Base-by-base conservation (phyloP, 73 alveolate species). In the Stentor roeselii region DNA sequence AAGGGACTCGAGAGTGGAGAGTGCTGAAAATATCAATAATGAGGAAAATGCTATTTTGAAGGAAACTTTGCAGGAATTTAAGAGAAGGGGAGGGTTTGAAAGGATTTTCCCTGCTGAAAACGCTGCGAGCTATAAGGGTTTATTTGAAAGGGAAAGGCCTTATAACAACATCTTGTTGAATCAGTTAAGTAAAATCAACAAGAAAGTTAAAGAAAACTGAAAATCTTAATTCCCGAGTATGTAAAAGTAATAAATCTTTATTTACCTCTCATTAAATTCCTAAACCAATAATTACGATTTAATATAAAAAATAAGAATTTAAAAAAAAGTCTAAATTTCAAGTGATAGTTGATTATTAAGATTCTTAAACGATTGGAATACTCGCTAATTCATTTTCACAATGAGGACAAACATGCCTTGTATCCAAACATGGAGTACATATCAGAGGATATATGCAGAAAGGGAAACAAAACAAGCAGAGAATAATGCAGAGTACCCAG, bases 61-160 rank as follows among this genome's bases (percentile, higher is more conserved):
- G 76, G 97, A 92, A 42, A 42, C 95, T 30, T 92, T 90, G 50
- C 82, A 77, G 35, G 97, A 92, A 82, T 50, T 74, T 38, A 91
- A 89, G 61, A 61, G 94, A 42, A 31, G 90, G 40, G 93, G 98
- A 32, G 86, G 87, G 30, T 93, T 92, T 86, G 93, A 92, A 77
- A 83, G 95, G 30, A 75, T 92, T 4, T 93, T 85, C 85, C 98
- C 98, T 3, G 42, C 90, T 15, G 90, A 83, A 82, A 78, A 84
- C 42, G 75, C 90, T 42, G 89, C 42, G 11, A 90, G 85, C 75
- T 94, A 94, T 60, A 91, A 84, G 40, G 86, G 90, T 59, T 92
- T 90, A 84, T 94, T 94, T 61, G 98, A 94, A 82, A 84, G 84
- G 75, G 96, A 92, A 40, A 59, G 97, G 82, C 92, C 95, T 3